A percentile compares a stretch with the other conserved stretches of the same genome.
Conservation (phyloP, 345 rosid genomes). For the Salix suchowensis region DNA sequence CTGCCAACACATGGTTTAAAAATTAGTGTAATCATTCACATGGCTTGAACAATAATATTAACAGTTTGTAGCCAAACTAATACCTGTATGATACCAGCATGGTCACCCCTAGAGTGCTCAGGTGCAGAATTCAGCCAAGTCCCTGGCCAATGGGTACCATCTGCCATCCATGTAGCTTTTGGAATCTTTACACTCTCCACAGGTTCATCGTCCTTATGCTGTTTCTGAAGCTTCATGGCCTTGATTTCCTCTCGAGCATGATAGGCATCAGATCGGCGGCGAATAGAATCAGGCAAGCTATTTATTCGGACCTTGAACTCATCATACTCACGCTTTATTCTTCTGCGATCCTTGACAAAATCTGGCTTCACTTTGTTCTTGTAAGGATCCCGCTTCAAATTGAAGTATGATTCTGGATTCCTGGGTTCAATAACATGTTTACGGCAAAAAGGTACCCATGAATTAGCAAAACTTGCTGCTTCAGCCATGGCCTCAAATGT, state of each 20-base stretch:
- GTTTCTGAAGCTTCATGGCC: slow-evolving; percentile 88
- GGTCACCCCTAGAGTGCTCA: slow-evolving; percentile 86
- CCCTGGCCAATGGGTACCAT: slow-evolving; percentile 99
- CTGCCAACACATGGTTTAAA: neutral
- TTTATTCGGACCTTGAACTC: slow-evolving; percentile 95
- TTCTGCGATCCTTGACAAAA: slow-evolving; percentile 89
- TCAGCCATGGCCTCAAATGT: slow-evolving; percentile 99
- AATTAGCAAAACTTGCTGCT: slow-evolving; percentile 95
- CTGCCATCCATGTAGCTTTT: slow-evolving; percentile 99
- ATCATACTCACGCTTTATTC: slow-evolving; percentile 92
- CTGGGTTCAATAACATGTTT: slow-evolving; percentile 91
- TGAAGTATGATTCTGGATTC: slow-evolving; percentile 93
- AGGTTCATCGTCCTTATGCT: slow-evolving; percentile 68
- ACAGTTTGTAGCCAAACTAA: neutral
- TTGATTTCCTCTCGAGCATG: slow-evolving; percentile 95
- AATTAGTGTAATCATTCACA: neutral
- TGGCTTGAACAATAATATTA: neutral
- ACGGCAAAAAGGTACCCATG: slow-evolving; percentile 96
- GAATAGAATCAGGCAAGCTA: slow-evolving; percentile 89
- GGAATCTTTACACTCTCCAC: slow-evolving; percentile 72
- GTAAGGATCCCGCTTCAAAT: slow-evolving; percentile 90
- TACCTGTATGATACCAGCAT: slow-evolving; percentile 97
- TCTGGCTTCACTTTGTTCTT: slow-evolving; percentile 83
- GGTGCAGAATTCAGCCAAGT: slow-evolving; percentile 68
- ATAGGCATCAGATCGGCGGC: slow-evolving; percentile 93